Evolutionary conservation across 495 filamentous ascomycete species (phyloP).

Genomic region (Aspergillus ellipticus): DNA sequence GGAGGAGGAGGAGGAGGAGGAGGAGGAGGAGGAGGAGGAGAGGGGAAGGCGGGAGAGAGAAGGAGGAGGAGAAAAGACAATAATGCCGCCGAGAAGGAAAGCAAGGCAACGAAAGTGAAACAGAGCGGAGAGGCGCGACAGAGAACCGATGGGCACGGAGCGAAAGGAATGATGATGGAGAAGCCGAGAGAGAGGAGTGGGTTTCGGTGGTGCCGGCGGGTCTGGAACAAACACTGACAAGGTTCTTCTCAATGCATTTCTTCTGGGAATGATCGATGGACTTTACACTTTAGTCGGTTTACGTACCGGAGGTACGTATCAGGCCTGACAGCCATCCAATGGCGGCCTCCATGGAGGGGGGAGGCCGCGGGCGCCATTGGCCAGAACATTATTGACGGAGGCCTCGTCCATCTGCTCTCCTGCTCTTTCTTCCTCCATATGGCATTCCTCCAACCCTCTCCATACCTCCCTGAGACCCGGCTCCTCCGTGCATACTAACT

Average conservation of each 20-base stretch:
- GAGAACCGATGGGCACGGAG: conserved; percentile 5
- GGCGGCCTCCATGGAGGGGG: not conserved
- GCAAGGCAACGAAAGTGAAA: conserved; percentile 1
- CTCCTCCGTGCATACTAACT: too few relatives aligned
- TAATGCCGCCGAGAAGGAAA: conserved; percentile 6
- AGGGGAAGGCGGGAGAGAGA: conserved; percentile 9
- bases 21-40: conserved; percentile 20
- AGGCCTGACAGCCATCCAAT: not conserved
- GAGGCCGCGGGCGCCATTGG: not conserved
- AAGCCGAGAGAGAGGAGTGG: conserved; percentile 22
- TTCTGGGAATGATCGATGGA: not conserved
- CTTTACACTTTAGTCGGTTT: not conserved
- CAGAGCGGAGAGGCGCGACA: not conserved
- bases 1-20: conserved; percentile 19
- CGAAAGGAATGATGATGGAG: conserved; percentile 19
- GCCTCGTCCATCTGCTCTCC: not conserved
- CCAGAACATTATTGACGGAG: not conserved
- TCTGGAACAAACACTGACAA: conserved; percentile 14
- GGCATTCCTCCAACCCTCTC: not conserved
- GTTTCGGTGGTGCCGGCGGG: conserved; percentile 9
- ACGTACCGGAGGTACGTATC: not conserved
- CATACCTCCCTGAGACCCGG: too few relatives aligned
- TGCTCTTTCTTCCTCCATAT: not conserved
- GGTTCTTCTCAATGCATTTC: not conserved
- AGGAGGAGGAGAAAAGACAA: conserved; percentile 4